Evolutionary conservation across 768 basidiomycete species (phyloP), one percentile per base, ranked within the genome.

Genomic region (Suillus americanus): DNA sequence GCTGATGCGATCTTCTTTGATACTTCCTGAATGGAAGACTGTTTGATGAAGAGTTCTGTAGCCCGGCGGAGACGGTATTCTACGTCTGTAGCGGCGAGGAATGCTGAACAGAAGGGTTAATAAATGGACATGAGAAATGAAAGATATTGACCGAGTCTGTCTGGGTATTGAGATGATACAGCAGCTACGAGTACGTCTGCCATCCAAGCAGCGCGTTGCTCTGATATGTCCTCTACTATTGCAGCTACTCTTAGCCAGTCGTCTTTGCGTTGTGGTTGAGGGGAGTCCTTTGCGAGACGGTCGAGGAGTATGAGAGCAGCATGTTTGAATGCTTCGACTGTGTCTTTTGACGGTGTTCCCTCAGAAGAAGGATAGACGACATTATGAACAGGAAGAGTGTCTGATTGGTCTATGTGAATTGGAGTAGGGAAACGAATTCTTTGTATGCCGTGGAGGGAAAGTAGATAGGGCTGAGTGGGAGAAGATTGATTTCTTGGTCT

Each of bases 1-100:
- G 90, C 88, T 37, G 85, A 84, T 5, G 90, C 87, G 60, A 94
- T 91, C 79, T 91, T 93, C 73, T 88, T 86, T 18, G 89, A 86
- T 0, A 94, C 90, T 74, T 94, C 92, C 25, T 86, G 86, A 40
- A 94, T 92, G 48, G 90, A 90, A 3, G 86, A 79, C 60, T 89
- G 89, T 69, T 92, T 94, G 54, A 86, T 75, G 72, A 94, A 89
- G 13, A 94, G 82, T 62, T 86, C 82, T 9, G 89, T 88, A 2
- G 90, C 89, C 37, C 86, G 85, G 33, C 80, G 82, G 28, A 93
- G 81, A 41, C 91, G 88, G 13, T 83, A 83, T 64, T 88, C 83
- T 41, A 86, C 77, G 60, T 87, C 85, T 5, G 82, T 79, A 12
- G 88, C 85, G 16, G 83, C 80, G 41, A 93, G 80, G 66, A 90